Conservation (phyloP, 164 flowering plant genomes). For the Macadamia tetraphylla region DNA sequence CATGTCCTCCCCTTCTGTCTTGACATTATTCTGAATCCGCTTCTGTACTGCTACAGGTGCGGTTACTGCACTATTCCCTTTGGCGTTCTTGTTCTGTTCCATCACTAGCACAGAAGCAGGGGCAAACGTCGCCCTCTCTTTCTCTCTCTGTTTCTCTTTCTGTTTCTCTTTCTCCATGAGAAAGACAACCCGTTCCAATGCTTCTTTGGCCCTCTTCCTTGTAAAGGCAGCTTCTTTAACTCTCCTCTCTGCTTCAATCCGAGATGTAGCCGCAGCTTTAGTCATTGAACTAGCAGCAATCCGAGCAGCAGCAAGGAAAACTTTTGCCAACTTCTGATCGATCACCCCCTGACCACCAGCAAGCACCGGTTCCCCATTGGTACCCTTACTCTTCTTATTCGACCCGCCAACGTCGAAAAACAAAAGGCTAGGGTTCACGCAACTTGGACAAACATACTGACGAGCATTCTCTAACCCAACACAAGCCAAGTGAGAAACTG, state of each 20-base stretch:
- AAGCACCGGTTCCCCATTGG: not conserved
- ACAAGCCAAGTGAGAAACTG: constrained; percentile 43
- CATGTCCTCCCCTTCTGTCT: not conserved
- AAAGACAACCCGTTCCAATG: constrained; percentile 33
- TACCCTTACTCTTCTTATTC: constrained; percentile 2
- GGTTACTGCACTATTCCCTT: constrained; percentile 10
- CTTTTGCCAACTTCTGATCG: constrained; percentile 33
- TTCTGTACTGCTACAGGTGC: constrained; percentile 17
- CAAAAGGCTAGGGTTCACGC: constrained; percentile 32
- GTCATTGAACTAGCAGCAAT: constrained; percentile 50
- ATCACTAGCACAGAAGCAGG: not conserved
- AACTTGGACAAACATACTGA: constrained; percentile 33
- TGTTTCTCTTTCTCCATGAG: constrained; percentile 21
- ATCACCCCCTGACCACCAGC: constrained; percentile 12
- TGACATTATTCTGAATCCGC: constrained; percentile 6
- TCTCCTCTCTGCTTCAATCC: constrained; percentile 47
- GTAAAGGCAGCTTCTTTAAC: constrained; percentile 53
- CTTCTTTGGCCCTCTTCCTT: constrained; percentile 59
- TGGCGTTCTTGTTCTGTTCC: constrained; percentile 15
- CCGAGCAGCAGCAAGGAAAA: constrained; percentile 47
- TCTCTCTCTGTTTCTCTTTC: constrained; percentile 10
- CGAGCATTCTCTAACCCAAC: constrained; percentile 9
- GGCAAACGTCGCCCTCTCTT: not conserved
- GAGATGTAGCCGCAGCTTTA: constrained; percentile 33
- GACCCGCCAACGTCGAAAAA: constrained; percentile 25